Percentiles rank a stretch among this genome's conserved stretches.
phyloP scores from a whole-genome alignment of 371 early-diverging fungal genomes.

The Smittium mucronatum region DNA sequence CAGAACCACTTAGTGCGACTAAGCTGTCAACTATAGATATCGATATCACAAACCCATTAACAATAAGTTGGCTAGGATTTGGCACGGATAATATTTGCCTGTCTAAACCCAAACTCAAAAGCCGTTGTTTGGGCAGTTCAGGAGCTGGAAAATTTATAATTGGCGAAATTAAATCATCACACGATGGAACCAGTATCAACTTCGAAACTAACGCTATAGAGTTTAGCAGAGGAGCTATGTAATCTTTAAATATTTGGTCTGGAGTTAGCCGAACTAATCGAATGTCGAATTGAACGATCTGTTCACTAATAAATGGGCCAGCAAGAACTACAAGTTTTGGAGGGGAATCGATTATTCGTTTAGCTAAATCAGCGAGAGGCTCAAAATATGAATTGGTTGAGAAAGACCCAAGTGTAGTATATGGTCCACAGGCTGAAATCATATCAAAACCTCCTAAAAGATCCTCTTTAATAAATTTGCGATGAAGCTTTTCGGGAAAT shows the following conservation, averaged over 20 bases:
- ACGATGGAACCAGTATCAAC: conserved; percentile 6
- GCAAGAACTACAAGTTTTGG: conserved; percentile 3
- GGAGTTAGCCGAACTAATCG: background rate
- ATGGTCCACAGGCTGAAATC: background rate
- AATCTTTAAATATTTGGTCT: background rate
- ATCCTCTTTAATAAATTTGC: too few species aligned
- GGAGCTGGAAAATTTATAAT: background rate
- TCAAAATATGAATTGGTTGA: background rate
- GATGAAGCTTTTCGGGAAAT: background rate
- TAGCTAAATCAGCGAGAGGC: conserved; percentile 7
- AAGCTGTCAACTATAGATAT: background rate
- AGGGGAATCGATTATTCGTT: too few species aligned
- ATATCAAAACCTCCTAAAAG: background rate
- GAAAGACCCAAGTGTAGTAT: background rate
- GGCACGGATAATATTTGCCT: background rate
- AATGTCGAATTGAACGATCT: too few species aligned
- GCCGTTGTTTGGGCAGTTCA: background rate
- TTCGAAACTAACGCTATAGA: background rate
- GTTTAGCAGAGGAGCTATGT: background rate
- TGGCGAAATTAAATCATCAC: background rate
- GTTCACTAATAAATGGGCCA: conserved; percentile 10
- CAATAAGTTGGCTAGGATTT: background rate
- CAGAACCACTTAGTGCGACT: background rate
- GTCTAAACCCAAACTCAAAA: background rate
- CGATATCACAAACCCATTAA: background rate